Base-by-base conservation (phyloP, 2,329 filamentous ascomycete genomes). In the Diaporthe australafricana region DNA sequence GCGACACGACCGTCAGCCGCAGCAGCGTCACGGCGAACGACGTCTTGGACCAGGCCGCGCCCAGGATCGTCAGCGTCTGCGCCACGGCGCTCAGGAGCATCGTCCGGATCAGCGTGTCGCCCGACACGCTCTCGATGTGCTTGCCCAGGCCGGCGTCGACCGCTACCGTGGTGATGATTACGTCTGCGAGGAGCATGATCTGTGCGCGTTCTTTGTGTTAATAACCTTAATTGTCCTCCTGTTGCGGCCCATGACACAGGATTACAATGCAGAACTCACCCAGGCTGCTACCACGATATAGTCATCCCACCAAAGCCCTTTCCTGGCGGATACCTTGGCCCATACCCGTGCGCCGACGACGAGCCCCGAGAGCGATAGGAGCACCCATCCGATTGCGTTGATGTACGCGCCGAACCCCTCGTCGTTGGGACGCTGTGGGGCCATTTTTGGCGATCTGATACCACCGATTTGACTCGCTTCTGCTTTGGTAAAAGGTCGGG, bases 41-140 rank as follows among this genome's bases (percentile, higher is more conserved):
- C 0, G 79, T 81, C 73, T 82, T 82, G 68, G 77, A 78, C 78
- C 77, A 79, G 4, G 77, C 70, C 2, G 79, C 79, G 3, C 79
- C 77, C 8, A 78, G 70, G 14, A 78, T 72, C 8, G 76, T 75
- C 35, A 73, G 74, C 22, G 72, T 79, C 78, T 68, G 80, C 22
- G 38, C 71, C 12, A 73, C 32, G n/a, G 70, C 32, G 20, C 60
- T 63, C 27, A 63, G 60, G 27, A 69, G 56, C 42, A 70, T 45
- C 14, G 70, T 63, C 53, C 70, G 71, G 11, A 71, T 5, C 11
- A 63, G 68, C 9, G 62, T 63, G 9, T 60, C 60, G 45, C 66
- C 60, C 6, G 60, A 6, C 3, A 16, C 32, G n/a, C 30, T 55
- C 45, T 40, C 30, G 17, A 45, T 42, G 62, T 73, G 71, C 22